phyloP scores from a whole-genome alignment of 2,329 filamentous ascomycete genomes.

The Tolypocladium guangdongense region DNA sequence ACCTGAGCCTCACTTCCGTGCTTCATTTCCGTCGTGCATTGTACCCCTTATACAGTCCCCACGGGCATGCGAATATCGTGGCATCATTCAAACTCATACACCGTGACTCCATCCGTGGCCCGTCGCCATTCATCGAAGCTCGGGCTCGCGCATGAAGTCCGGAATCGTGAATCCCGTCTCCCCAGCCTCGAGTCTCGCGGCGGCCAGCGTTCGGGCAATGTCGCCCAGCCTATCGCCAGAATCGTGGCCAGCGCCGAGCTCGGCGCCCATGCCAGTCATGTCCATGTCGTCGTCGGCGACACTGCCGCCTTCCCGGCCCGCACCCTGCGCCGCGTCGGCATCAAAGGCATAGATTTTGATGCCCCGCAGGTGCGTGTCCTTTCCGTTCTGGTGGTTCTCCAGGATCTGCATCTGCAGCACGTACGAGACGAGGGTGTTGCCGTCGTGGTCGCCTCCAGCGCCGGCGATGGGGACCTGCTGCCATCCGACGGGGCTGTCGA shows the following conservation, averaged over 20 bases:
- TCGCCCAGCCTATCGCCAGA: conserved; percentile 14
- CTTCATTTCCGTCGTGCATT: neutral
- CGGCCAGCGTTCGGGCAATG: conserved; percentile 15
- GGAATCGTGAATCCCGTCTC: conserved; percentile 25
- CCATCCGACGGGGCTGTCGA: conserved; percentile 78
- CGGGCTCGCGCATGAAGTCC: conserved; percentile 32
- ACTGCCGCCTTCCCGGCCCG: conserved; percentile 23
- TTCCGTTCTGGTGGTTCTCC: conserved; percentile 98
- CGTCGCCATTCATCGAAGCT: conserved; percentile 22
- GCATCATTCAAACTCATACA: neutral
- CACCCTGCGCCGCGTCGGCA: conserved; percentile 32
- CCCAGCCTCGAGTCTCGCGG: conserved; percentile 18
- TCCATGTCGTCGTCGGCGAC: conserved; percentile 17
- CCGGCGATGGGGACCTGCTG: conserved; percentile 62
- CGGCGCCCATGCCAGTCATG: conserved; percentile 10
- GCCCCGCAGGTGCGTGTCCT: conserved; percentile 93
- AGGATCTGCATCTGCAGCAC: conserved; percentile 82
- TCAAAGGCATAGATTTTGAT: conserved; percentile 71
- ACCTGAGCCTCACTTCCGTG: neutral
- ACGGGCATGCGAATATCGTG: neutral
- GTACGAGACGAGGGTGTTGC: conserved; percentile 73
- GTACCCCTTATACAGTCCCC: neutral
- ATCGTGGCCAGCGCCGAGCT: conserved; percentile 1
- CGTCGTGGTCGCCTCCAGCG: conserved; percentile 49
- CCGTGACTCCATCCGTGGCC: neutral